A percentile compares a stretch with the other conserved stretches of the same genome.
phyloP scores from a whole-genome alignment of 2,329 filamentous ascomycete species.

The Geosmithia morbida region DNA sequence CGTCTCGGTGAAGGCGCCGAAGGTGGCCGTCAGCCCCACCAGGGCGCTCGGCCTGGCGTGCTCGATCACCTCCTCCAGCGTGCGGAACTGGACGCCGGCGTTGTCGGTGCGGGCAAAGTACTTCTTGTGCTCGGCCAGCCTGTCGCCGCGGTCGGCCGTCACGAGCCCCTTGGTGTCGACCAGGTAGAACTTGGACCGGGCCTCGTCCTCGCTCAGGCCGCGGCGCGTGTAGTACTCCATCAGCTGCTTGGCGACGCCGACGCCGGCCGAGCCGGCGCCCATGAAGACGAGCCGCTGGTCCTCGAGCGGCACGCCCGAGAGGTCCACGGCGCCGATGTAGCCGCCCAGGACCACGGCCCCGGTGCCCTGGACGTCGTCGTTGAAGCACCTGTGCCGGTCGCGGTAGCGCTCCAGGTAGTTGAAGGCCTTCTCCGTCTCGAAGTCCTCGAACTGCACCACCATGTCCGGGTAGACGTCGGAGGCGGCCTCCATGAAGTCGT shows the following conservation, averaged over 20 bases:
- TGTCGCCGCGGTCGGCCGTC: constrained; percentile 83
- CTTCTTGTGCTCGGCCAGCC: constrained; percentile 79
- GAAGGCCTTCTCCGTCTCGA: constrained; percentile 87
- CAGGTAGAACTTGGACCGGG: constrained; percentile 87
- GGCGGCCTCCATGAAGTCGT: constrained; percentile 90
- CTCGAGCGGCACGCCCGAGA: constrained; percentile 70
- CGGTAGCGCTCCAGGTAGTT: constrained; percentile 83
- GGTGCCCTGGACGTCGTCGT: constrained; percentile 96
- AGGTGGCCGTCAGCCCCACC: constrained; percentile 87
- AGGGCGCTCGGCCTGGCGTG: constrained; percentile 91
- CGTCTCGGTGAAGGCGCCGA: constrained; percentile 83
- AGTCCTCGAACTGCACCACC: constrained; percentile 91
- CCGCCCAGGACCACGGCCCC: constrained; percentile 88
- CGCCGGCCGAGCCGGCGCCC: constrained; percentile 87
- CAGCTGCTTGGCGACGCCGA: constrained; percentile 95
- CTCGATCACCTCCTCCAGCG: constrained; percentile 80
- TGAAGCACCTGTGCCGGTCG: constrained; percentile 86
- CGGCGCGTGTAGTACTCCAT: constrained; percentile 93
- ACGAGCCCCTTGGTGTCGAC: constrained; percentile 96
- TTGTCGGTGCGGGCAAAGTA: constrained; percentile 54
- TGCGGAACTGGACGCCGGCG: constrained; percentile 56
- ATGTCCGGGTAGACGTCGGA: constrained; percentile 55
- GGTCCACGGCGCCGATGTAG: constrained; percentile 61
- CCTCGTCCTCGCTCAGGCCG: constrained; percentile 76
- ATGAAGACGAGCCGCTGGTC: constrained; percentile 95